Evolutionary conservation across 1,284 basidiomycete genomes (phyloP), one percentile per base, ranked within the genome.

Genomic region (Marasmius fiardii): DNA sequence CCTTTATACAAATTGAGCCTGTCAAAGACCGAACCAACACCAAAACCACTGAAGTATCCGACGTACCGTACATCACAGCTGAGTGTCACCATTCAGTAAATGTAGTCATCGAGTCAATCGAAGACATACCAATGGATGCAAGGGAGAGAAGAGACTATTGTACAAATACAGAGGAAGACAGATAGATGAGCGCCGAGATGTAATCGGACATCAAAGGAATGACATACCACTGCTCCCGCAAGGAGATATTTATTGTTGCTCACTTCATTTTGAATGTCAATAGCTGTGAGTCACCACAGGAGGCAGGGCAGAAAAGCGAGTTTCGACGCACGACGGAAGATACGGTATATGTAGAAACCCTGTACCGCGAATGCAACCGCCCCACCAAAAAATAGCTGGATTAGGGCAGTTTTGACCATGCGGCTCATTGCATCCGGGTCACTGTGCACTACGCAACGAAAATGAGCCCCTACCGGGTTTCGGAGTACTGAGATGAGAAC

Each of bases 371-470:
- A 49, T 18, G 26, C 47, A 26, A 49, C 33, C 4, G 47, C 47
- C 14, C 47, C 47, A 20, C 24, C 47, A n/a, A 49, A 49, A 16
- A 49, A 49, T 26, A 49, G 20, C 47, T 49, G 26, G 47, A 49
- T 49, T 11, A 49, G 47, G 47, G 33, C 33, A 18, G 47, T 49
- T 33, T 49, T 49, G 20, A 49, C 47, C 47, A 49, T 49, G n/a
- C 20, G 47, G n/a, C 24, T 49, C 47, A 49, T 49, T 12, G 47
- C 47, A 8, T n/a, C 12, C 3, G 47, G 47, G 26, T 49, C 47
- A 2, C 28, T 26, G 20, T 49, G 47, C 47, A 49, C 47, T 49
- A 33, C 23, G 16, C 3, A 31, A 18, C n/a, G 28, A 4, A 31
- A 2, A 33, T 49, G 10, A 33, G 26, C 14, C 11, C n/a, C n/a